Percentiles rank a stretch among this genome's conserved stretches.
Evolutionary conservation across 768 basidiomycete species (phyloP).

Genomic region (Lyophyllum shimeji): DNA sequence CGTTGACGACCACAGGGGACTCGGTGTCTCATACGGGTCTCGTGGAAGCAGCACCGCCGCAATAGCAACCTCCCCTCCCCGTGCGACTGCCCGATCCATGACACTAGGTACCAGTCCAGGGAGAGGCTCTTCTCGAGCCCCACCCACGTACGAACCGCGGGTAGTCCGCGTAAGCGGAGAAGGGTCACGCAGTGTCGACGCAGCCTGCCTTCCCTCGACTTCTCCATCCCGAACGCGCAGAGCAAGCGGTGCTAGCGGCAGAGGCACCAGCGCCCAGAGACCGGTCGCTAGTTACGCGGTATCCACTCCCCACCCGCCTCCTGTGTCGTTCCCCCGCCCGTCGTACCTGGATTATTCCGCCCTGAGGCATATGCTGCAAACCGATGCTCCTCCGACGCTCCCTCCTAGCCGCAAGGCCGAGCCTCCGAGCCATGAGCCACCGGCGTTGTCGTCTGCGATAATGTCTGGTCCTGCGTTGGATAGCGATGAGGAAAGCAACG

Average conservation of each 20-base stretch:
- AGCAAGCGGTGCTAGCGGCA: constrained; percentile 34
- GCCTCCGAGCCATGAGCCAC: constrained; percentile 15
- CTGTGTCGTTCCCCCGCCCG: constrained; percentile 59
- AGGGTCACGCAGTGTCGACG: constrained; percentile 40
- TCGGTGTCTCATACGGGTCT: constrained; percentile 37
- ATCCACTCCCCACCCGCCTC: constrained; percentile 28
- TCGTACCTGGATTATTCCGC: constrained; percentile 77
- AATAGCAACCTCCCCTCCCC: constrained; percentile 31
- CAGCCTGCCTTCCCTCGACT: constrained; percentile 40
- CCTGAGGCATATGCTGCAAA: constrained; percentile 66
- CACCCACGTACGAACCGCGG: constrained; percentile 58
- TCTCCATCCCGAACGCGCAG: constrained; percentile 50
- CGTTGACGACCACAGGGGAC: constrained; percentile 35
- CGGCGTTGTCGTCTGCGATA: constrained; percentile 23
- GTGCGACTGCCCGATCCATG: constrained; percentile 46
- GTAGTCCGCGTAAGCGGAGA: constrained; percentile 56
- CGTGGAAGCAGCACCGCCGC: constrained; percentile 30
- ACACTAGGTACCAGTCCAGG: constrained; percentile 32
- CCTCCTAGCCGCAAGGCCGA: constrained; percentile 41
- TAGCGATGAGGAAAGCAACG: constrained; percentile 67
- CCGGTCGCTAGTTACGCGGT: constrained; percentile 27
- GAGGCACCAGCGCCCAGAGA: constrained; percentile 29
- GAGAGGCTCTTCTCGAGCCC: constrained; percentile 31
- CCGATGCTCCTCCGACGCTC: constrained; percentile 41
- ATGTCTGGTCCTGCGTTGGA: constrained; percentile 50